Evolutionary conservation across 2,329 filamentous ascomycete genomes (phyloP).

Genomic region (Neocatenulostroma microsporum): DNA sequence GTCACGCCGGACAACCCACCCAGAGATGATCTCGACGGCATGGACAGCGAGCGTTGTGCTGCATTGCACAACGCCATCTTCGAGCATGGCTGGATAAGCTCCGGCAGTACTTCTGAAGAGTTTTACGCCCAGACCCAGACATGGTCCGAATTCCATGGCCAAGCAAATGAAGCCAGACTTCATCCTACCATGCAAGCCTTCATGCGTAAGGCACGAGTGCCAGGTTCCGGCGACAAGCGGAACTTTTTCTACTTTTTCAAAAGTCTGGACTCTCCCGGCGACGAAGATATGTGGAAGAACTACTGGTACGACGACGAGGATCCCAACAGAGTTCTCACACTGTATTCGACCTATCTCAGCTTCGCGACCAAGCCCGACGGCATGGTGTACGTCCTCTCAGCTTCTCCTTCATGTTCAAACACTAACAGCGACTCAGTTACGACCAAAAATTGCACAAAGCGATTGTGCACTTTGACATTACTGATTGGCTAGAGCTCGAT

Average conservation of each 20-base stretch:
- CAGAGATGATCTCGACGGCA: slow-evolving; percentile 7
- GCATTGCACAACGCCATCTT: slow-evolving; percentile 13
- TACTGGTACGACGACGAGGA: slow-evolving; percentile 1
- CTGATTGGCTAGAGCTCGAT: slow-evolving; percentile 7
- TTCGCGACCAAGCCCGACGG: slow-evolving; percentile 10
- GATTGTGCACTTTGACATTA: slow-evolving; percentile 13
- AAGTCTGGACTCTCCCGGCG: too few relatives aligned
- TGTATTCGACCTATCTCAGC: slow-evolving; percentile 5
- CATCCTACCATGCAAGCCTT: slow-evolving; percentile 9
- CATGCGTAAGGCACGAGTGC: slow-evolving; percentile 6
- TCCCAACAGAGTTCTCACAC: slow-evolving; percentile 3
- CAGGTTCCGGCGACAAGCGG: not conserved
- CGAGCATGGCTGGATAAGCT: slow-evolving; percentile 10
- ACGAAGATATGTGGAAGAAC: too few relatives aligned
- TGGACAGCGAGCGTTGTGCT: slow-evolving; percentile 10
- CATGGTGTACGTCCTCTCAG: slow-evolving; percentile 6
- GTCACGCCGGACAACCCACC: slow-evolving; percentile 12
- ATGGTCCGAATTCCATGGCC: not conserved
- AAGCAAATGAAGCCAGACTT: too few relatives aligned
- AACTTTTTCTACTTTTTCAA: slow-evolving; percentile 12
- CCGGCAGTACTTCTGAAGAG: slow-evolving; percentile 7
- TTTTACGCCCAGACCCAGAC: slow-evolving; percentile 5
- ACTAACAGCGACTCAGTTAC: slow-evolving; percentile 2
- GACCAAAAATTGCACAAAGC: slow-evolving; percentile 10
- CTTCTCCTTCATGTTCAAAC: not conserved